Evolutionary conservation across 805 yeast species (phyloP).

Genomic region (Lachancea sp.): DNA sequence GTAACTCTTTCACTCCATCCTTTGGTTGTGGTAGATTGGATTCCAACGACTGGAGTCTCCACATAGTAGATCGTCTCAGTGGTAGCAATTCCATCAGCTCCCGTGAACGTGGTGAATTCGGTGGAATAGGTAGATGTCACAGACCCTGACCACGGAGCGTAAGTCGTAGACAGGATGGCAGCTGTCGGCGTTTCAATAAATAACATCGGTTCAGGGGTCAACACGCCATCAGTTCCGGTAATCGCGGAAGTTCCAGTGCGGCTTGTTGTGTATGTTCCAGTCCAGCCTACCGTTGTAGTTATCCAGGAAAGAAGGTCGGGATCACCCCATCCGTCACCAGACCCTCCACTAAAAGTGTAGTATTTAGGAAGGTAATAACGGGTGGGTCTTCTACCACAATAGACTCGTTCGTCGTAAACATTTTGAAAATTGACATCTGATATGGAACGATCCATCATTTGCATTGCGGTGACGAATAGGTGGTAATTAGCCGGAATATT

Average conservation of each 20-base stretch:
- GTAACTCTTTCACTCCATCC: constrained; percentile 9
- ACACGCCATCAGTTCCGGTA: constrained; percentile 12
- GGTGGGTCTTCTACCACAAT: neutral
- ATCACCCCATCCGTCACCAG: constrained; percentile 3
- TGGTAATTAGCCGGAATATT: constrained; percentile 12
- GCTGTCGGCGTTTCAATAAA: constrained; percentile 15
- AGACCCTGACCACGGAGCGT: constrained; percentile 12
- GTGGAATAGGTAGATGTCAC: constrained; percentile 9
- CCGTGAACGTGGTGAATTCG: constrained; percentile 1
- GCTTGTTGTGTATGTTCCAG: constrained; percentile 2
- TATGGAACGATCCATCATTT: constrained; percentile 6
- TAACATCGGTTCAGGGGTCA: constrained; percentile 12
- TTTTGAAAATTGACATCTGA: neutral
- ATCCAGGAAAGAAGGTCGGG: neutral
- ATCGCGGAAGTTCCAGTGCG: neutral
- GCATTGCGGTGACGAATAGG: constrained; percentile 12
- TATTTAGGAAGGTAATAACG: neutral
- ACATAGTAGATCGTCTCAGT: constrained; percentile 8
- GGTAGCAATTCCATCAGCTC: constrained; percentile 5
- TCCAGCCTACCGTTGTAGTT: constrained; percentile 12
- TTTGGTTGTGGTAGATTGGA: constrained; percentile 1
- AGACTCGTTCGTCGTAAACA: neutral
- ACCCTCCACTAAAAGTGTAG: constrained; percentile 1
- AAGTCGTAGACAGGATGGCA: constrained; percentile 5
- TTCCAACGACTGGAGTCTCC: constrained; percentile 10